Evolutionary conservation across 371 early-diverging fungal genomes (phyloP), one percentile per base, ranked within the genome.

Genomic region (Mucor sp.): DNA sequence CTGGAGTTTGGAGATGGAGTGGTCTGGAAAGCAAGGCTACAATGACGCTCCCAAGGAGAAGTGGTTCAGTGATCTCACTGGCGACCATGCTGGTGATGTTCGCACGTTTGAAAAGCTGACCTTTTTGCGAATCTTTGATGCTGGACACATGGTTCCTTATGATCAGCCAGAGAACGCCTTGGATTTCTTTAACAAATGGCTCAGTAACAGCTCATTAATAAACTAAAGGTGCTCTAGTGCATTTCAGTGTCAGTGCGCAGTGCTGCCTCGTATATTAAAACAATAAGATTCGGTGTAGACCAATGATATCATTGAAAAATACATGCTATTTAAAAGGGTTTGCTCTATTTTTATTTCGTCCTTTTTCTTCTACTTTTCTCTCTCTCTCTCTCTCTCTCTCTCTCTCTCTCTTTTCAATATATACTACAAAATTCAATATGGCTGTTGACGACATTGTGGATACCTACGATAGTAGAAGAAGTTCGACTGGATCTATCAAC

Each of bases 101-200:
- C 86, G 91, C 21, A 69, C 82, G 2, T 77, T 75, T 62, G 85
- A 85, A 33, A 82, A 84, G 48, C 76, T 97, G 55, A 90, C 96
- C n/a, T 96, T 91, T 80, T 65, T 97, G 60, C 84, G 89, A 27
- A 80, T 93, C 5, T 95, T 88, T 73, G 91, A 88, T 57, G 95
- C 94, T 33, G 97, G 97, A 17, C 97, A 96, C 72, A 95, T 96
- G 96, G 85, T 85, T 59, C 90, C 89, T 21, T 90, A 83, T 63
- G 90, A 89, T 72, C 89, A 89, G 66, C 87, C 87, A 17, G 77
- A 75, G 56, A 79, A 71, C 60, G 67, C 81, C 27, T 65, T 82
- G 25, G 87, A 89, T 58, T 81, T 89, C 78, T 69, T 89, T 35
- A 80, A 80, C 72, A 74, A 81, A 41, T 89, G 90, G 90, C 55